Percentiles rank a stretch among this genome's conserved stretches.
phyloP scores from a whole-genome alignment of 2,329 filamentous ascomycete genomes.

The Coniella vitis region DNA sequence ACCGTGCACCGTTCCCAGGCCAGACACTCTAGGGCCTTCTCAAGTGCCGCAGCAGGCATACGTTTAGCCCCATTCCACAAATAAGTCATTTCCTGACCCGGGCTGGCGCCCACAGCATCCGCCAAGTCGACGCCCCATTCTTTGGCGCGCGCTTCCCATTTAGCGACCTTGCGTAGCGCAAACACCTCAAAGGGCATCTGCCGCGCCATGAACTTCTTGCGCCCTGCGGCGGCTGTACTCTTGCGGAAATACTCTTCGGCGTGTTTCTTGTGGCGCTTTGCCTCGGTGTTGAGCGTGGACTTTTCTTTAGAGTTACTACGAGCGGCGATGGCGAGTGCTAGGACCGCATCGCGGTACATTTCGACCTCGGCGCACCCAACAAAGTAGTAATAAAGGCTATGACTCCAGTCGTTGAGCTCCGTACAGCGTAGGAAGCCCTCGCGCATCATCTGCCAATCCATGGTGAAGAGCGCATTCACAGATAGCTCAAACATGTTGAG shows the following conservation, averaged over 20 bases:
- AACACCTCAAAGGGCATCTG: slow-evolving; percentile 89
- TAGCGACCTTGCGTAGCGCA: slow-evolving; percentile 72
- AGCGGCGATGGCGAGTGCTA: slow-evolving; percentile 28
- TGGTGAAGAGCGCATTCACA: slow-evolving; percentile 69
- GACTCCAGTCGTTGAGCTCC: slow-evolving; percentile 85
- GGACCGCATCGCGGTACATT: slow-evolving; percentile 61
- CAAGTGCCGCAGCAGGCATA: slow-evolving; percentile 61
- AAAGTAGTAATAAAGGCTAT: slow-evolving; percentile 83
- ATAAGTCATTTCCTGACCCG: slow-evolving; percentile 85
- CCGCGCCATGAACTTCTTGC: slow-evolving; percentile 82
- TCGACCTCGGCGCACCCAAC: slow-evolving; percentile 73
- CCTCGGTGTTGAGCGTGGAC: slow-evolving; percentile 28
- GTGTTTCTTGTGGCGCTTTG: slow-evolving; percentile 50
- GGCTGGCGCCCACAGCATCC: slow-evolving; percentile 75
- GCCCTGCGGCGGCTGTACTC: slow-evolving; percentile 68
- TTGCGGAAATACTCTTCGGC: slow-evolving; percentile 66
- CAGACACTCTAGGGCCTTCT: slow-evolving; percentile 56
- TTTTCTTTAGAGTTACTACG: slow-evolving; percentile 16
- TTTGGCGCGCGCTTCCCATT: slow-evolving; percentile 77
- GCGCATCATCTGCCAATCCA: slow-evolving; percentile 68
- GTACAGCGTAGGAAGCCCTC: slow-evolving; percentile 68
- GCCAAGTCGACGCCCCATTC: slow-evolving; percentile 60
- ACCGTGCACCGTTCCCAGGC: slow-evolving; percentile 57
- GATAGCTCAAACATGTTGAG: slow-evolving; percentile 80
- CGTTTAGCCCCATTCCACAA: slow-evolving; percentile 87